Percentiles rank a stretch among this genome's conserved stretches.
These are phyloP conservation scores for Narthecium ossifragum DNA, from an alignment of 106 monocot species.

Conservation along the genomic window DNA sequence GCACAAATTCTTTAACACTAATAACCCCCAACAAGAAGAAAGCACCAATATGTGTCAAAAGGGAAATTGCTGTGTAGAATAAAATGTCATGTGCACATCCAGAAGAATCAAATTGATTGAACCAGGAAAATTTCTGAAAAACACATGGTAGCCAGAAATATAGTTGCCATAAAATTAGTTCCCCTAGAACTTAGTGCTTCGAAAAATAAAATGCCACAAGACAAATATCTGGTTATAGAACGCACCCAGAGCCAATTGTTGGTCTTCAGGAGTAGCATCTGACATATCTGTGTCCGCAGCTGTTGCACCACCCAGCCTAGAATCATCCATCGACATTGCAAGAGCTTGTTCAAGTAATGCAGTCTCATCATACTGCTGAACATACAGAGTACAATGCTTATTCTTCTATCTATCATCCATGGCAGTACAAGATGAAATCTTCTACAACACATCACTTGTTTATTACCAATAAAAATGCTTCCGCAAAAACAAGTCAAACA, in stretches of 20 bases:
- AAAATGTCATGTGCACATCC: neutral
- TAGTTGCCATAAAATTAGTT: too few relatives aligned
- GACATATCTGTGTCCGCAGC: slow-evolving; percentile 46
- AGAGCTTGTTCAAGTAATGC: slow-evolving; percentile 71
- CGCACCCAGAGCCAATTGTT: slow-evolving; percentile 67
- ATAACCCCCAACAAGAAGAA: too few relatives aligned
- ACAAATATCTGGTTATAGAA: neutral
- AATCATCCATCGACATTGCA: slow-evolving; percentile 81
- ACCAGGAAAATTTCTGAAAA: neutral
- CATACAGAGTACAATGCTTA: too few relatives aligned
- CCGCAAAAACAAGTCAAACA: too few relatives aligned
- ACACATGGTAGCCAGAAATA: neutral
- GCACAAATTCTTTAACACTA: too few relatives aligned
- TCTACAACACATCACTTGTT: too few relatives aligned
- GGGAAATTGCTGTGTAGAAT: too few relatives aligned
- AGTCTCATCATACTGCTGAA: slow-evolving; percentile 72
- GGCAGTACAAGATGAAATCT: too few relatives aligned
- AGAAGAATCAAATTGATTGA: neutral
- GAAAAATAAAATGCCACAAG: neutral
- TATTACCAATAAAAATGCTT: too few relatives aligned
- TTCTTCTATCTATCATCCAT: too few relatives aligned
- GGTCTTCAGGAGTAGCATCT: slow-evolving; percentile 46
- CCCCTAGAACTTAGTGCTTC: too few relatives aligned
- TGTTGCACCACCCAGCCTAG: slow-evolving; percentile 19
- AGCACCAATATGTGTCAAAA: too few relatives aligned